Evolutionary conservation across 2,329 filamentous ascomycete genomes (phyloP), one percentile per base, ranked within the genome.

Genomic region (Byssochlamys sp.): DNA sequence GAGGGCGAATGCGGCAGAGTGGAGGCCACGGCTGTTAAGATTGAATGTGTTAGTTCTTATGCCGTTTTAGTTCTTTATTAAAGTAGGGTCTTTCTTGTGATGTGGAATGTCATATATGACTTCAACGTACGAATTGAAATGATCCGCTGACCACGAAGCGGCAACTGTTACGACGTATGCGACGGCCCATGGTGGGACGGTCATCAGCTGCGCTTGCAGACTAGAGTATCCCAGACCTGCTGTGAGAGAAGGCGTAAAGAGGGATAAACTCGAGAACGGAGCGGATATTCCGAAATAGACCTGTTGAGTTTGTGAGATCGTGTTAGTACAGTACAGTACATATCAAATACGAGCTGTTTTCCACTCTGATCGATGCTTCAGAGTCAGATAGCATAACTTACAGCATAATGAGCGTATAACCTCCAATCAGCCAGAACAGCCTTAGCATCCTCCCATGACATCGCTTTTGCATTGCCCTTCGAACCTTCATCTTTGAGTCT

Each of bases 241-340:
- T 55, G 87, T 82, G 57, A 89, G 87, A 2, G 81, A 84, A 0
- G 86, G 86, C 0, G 86, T 79, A 69, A 78, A 88, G 75, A 72
- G 74, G 11, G 81, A 84, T 55, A 87, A 73, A 53, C 80, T 82
- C 1, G 81, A 81, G 63, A 86, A 84, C 0, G 82, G 81, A 2
- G 77, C 76, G 1, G 79, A 77, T 35, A 79, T 78, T 7, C 77
- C 76, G 57, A 81, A 80, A 61, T 80, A 80, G 4, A 80, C 68
- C 74, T 78, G 39, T 28, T 45, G 26, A 52, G 19, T 19, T 28
- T 2, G 39, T 27, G 73, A 1, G n/a, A 52, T 3, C 54, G 52
- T 24, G 14, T 45, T 45, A 45, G 9, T 45, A n/a, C 1, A 19
- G 19, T 19, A 19, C 19, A 19, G 19, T 19, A 19, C 19, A 2